phyloP scores from a whole-genome alignment of 176 grass and related monocot genomes.

The Tuctoria greenei region DNA sequence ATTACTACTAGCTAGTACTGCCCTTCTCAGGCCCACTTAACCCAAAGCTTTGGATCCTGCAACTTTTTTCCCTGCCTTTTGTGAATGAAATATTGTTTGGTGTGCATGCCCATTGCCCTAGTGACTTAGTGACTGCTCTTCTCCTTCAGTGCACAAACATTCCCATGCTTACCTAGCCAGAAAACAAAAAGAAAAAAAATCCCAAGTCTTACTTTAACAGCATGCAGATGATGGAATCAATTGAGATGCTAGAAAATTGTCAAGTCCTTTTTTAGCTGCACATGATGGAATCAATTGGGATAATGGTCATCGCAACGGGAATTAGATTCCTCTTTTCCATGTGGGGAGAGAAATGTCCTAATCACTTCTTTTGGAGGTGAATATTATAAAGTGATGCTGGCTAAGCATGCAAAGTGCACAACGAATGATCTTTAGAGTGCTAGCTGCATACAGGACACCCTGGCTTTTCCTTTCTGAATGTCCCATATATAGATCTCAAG shows the following conservation, averaged over 20 bases:
- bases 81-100: conserved; percentile 28
- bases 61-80: conserved; percentile 34
- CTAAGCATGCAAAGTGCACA: conserved; percentile 71
- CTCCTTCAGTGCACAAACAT: conserved; percentile 39
- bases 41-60: conserved; percentile 56
- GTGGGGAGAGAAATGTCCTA: conserved; percentile 67
- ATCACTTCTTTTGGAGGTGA: conserved; percentile 74
- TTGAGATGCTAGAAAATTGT: too few species aligned
- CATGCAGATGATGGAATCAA: too few species aligned
- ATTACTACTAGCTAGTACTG: conserved; percentile 21
- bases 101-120: conserved; percentile 30
- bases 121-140: conserved; percentile 19
- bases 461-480: conserved; percentile 63
- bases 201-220: too few species aligned
- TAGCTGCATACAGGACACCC: conserved; percentile 31
- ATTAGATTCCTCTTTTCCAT: conserved; percentile 46
- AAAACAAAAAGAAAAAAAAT: too few species aligned
- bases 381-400: conserved; percentile 60
- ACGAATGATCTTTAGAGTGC: conserved; percentile 68
- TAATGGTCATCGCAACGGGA: conserved; percentile 40
- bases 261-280: conserved; percentile 54
- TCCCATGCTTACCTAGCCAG: conserved; percentile 8
- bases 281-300: conserved; percentile 21
- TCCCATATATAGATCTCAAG: conserved; percentile 46
- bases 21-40: conserved; percentile 52